Conservation (phyloP, 164 flowering plant species). For the Echeveria elegans region DNA sequence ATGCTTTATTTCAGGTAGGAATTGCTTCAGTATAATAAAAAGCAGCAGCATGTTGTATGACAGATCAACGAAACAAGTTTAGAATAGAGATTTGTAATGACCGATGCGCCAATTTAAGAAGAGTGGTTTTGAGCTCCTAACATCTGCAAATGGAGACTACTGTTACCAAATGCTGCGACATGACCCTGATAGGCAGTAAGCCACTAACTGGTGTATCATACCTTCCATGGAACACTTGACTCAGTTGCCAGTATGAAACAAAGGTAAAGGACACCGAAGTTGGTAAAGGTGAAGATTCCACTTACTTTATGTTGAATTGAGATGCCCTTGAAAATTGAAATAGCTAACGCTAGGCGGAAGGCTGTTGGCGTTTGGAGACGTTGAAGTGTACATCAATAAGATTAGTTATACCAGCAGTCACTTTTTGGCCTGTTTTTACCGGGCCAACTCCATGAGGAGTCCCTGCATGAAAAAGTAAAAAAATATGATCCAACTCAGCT, state of each 20-base stretch:
- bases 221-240: neutral
- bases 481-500: neutral
- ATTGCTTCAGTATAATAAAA: too few species aligned
- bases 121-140: neutral
- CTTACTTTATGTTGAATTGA: neutral
- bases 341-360: neutral
- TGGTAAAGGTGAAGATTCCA: neutral
- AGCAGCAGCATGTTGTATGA: too few species aligned
- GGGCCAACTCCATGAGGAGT: constrained; percentile 96
- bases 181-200: neutral
- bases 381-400: constrained; percentile 63
- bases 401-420: constrained; percentile 88
- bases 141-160: neutral
- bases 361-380: constrained; percentile 49
- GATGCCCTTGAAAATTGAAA: too few species aligned
- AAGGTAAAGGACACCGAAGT: neutral
- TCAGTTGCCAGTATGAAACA: neutral
- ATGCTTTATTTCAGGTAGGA: too few species aligned
- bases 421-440: constrained; percentile 74
- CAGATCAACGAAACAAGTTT: too few species aligned
- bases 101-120: too few species aligned
- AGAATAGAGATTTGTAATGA: too few species aligned
- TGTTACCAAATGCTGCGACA: neutral
- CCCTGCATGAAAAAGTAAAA: constrained; percentile 30
- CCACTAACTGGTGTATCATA: neutral